Percentiles rank a stretch among this genome's conserved stretches.
Evolutionary conservation across 371 early-diverging fungal species (phyloP).

Genomic region (Haplosporangium sp.): DNA sequence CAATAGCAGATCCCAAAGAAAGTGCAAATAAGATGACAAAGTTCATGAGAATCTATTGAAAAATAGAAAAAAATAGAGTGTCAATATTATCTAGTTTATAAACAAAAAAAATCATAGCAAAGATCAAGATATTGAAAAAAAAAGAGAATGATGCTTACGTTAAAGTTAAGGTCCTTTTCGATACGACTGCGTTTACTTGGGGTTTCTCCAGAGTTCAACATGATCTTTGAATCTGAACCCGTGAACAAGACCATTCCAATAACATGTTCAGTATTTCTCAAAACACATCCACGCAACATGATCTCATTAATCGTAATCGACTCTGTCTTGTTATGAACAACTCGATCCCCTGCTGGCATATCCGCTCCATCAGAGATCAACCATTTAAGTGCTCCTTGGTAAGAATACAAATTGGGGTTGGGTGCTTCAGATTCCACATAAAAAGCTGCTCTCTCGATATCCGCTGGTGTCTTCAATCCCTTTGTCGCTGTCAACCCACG

Average conservation of each 20-base stretch:
- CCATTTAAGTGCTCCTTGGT: slow-evolving; percentile 76
- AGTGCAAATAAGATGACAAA: slow-evolving; percentile 69
- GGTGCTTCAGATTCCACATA: slow-evolving; percentile 87
- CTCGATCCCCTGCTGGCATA: slow-evolving; percentile 42
- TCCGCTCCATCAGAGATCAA: slow-evolving; percentile 43
- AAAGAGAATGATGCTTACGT: slow-evolving; percentile 61
- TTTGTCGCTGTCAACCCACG: slow-evolving; percentile 66
- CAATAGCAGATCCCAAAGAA: slow-evolving; percentile 71
- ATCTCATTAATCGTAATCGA: slow-evolving; percentile 86
- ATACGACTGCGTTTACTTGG: slow-evolving; percentile 95
- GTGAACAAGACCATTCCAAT: slow-evolving; percentile 89
- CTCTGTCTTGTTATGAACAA: slow-evolving; percentile 63
- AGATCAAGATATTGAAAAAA: background rate
- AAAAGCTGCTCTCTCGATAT: slow-evolving; percentile 67
- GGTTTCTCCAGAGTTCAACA: slow-evolving; percentile 88
- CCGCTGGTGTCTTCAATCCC: slow-evolving; percentile 60
- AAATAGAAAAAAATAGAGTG: background rate
- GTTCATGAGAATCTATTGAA: slow-evolving; percentile 62
- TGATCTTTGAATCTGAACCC: slow-evolving; percentile 93
- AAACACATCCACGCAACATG: slow-evolving; percentile 90
- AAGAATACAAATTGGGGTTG: slow-evolving; percentile 80
- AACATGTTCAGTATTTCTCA: slow-evolving; percentile 91
- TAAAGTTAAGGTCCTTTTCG: slow-evolving; percentile 94
- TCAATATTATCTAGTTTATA: background rate
- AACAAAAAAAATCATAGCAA: too few relatives aligned